Evolutionary conservation across 176 grass and related monocot species (phyloP), one percentile per base, ranked within the genome.

Genomic region (Alopecurus myosuroides): DNA sequence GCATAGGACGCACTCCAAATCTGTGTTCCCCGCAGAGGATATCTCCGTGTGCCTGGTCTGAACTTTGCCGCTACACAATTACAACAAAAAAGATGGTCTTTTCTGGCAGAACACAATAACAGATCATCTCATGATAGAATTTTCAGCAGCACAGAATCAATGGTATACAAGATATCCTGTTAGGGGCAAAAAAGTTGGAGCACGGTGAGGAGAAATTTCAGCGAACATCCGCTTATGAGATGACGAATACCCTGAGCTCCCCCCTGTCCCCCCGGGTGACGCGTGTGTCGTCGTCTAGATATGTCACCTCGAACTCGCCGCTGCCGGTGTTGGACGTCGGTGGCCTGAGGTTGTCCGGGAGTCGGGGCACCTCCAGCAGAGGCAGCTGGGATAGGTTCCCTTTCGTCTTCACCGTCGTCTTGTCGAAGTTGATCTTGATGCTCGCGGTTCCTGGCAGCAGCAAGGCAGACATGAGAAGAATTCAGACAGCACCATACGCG

Each of bases 241-340:
- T 29, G 57, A 98, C 95, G 85, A 98, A 98, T 34, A 98, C 93
- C 79, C 95, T 92, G 50, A 98, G 85, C 87, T 98, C 95, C 3
- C 83, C 93, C 84, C 65, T 88, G 37, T 98, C 95, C 19, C 95
- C 95, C 46, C 95, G 87, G 0, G 95, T 98, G 74, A 98, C 49
- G 58, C 95, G 95, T 7, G 84, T 88, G 88, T 95, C 92, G 12
- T 14, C 80, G 82, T 98, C 95, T 45, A 98, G 82, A 77, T 95
- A 98, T 5, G 95, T 98, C 17, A 98, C 86, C 82, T 98, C 87
- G 53, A 98, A 98, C 85, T 98, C 95, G 34, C 95, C 93, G 65
- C 82, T 95, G 35, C 95, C 85, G 41, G 91, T 87, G 87, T 87
- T 93, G 80, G 93, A 88, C 78, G 70, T 19, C 15, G 90, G 82